Percentiles rank a stretch among this genome's conserved stretches.
Conservation (phyloP, 2,329 filamentous ascomycete species). For the Beauveria medogensis region DNA sequence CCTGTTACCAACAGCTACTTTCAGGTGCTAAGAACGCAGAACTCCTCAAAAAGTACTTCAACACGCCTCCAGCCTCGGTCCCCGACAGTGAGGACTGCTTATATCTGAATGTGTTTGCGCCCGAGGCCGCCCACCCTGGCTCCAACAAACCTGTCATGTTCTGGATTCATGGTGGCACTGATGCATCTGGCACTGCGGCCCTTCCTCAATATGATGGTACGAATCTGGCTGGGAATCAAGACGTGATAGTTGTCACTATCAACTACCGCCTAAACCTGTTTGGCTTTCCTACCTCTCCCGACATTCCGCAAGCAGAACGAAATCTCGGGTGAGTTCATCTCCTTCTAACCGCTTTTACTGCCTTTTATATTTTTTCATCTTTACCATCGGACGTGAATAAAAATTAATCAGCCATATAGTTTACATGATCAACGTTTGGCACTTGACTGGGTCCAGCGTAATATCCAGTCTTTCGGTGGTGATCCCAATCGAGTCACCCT, state of each 20-base stretch:
- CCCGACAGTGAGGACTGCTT: conserved; percentile 26
- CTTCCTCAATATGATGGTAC: conserved; percentile 32
- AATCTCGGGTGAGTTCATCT: conserved; percentile 18
- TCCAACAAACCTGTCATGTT: conserved; percentile 31
- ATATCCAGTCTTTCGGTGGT: conserved; percentile 55
- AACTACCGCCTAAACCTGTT: conserved; percentile 38
- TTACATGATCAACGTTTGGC: conserved; percentile 44
- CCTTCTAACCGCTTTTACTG: neutral
- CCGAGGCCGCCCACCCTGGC: conserved; percentile 11
- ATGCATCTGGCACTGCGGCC: conserved; percentile 27
- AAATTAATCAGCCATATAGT: conserved; percentile 7
- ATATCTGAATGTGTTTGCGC: conserved; percentile 25
- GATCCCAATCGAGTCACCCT: conserved; percentile 53
- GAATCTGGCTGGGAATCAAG: conserved; percentile 31
- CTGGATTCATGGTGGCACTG: conserved; percentile 36
- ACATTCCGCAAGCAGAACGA: conserved; percentile 13
- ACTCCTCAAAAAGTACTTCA: conserved; percentile 14
- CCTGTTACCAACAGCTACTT: conserved; percentile 14
- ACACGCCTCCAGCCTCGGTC: conserved; percentile 17
- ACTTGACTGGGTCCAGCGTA: conserved; percentile 53
- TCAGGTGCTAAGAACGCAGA: neutral
- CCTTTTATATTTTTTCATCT: neutral
- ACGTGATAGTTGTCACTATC: conserved; percentile 37
- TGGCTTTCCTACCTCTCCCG: conserved; percentile 29
- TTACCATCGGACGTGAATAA: neutral